These are phyloP conservation scores for Tetratostichococcus sp. DNA, from an alignment of 139 green algal species.

Conservation along the genomic window DNA sequence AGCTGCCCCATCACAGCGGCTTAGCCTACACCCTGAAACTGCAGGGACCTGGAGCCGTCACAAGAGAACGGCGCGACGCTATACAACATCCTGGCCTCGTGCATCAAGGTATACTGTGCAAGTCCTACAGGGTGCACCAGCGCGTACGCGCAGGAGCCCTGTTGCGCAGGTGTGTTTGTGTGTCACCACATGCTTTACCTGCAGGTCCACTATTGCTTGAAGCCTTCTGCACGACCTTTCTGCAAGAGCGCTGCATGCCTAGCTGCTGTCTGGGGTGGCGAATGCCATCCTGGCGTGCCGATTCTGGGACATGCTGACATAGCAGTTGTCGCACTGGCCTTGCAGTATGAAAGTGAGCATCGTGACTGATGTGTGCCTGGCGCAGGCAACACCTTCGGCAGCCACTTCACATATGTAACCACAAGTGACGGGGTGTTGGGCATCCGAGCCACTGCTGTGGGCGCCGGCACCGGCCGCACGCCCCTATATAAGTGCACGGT, in stretches of 20 bases:
- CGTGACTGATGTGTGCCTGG: not conserved
- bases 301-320: too few species aligned
- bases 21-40: too few species aligned
- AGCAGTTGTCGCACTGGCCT: too few species aligned
- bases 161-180: not conserved
- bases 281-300: too few species aligned
- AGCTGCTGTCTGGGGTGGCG: too few species aligned
- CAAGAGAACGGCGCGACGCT: not conserved
- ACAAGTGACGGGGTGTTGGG: not conserved
- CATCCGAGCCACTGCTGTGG: not conserved
- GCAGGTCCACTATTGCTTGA: not conserved
- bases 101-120: not conserved
- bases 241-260: too few species aligned
- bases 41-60: not conserved
- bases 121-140: not conserved
- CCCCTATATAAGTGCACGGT: not conserved
- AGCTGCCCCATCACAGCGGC: too few species aligned
- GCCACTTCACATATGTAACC: not conserved
- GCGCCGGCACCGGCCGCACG: too few species aligned
- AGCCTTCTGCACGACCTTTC: too few species aligned
- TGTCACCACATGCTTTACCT: too few species aligned
- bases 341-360: not conserved
- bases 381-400: not conserved
- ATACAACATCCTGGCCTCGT: not conserved
- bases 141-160: not conserved